Base-by-base conservation (phyloP, 768 basidiomycete genomes). In the Calocybe gangraenosa region DNA sequence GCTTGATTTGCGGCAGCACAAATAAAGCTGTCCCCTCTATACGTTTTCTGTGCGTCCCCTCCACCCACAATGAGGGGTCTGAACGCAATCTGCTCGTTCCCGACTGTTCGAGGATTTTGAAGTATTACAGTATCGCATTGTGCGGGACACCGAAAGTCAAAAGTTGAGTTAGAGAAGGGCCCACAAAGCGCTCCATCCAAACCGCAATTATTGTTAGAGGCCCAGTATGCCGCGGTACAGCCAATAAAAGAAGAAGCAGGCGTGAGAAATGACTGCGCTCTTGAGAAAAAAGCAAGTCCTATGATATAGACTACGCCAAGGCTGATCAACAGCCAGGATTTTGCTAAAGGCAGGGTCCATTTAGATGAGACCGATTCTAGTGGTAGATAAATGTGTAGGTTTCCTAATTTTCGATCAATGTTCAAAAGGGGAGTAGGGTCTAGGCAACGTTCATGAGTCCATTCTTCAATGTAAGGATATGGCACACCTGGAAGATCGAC, bases 61-160 rank as follows among this genome's bases (percentile, higher is more conserved):
- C 92, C 92, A n/a, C 92, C 91, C 1, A 93, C 84, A 37, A 93
- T 71, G 18, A 92, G 69, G 6, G 90, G 88, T 17, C 78, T 74
- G 52, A 79, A 87, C 37, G 76, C 78, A 28, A 83, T 70, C 50
- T 82, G 70, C 44, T 78, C 64, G 39, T 78, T 62, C 18, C 92
- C 91, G 19, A 94, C 74, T 0, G 86, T 78, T 40, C 87, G 72
- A 13, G 82, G 79, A 57, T 92, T 91, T 53, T 81, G 76, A 33
- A 91, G 67, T 35, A 82, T 75, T 35, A 84, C 78, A 18, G 63
- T 64, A 37, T 70, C 66, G 54, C 87, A 87, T 42, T 78, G 78
- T 3, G 87, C 83, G 3, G 88, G 90, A 60, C 90, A 94, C 11
- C 91, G 79, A 56, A 94, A 87, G 49, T 87, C 76, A 57, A 84